Base-by-base conservation (phyloP, 441 rosid species). In the Euphorbia celastroides region DNA sequence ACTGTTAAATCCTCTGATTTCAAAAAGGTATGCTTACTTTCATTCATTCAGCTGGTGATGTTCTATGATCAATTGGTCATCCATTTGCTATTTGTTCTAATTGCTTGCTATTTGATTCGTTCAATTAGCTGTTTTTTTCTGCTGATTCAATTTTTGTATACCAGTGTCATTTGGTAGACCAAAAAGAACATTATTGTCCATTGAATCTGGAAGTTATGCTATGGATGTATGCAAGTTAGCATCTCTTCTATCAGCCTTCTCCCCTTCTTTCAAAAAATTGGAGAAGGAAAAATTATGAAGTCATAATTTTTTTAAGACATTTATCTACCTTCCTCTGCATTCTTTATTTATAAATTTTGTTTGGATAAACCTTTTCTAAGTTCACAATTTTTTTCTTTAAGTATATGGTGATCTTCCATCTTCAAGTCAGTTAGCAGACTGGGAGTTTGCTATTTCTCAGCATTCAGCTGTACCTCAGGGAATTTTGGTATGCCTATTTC, bases 381-480 rank as follows among this genome's bases (percentile, higher is more conserved):
- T 57, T 28, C n/a, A n/a, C n/a, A n/a, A n/a, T n/a, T n/a, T n/a
- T n/a, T n/a, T 55, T 30, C 62, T 80, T 70, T 66, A 80, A 93
- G 99, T 94, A 88, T 91, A 94, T 71, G 99, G 99, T 68, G 89
- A 77, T 76, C 76, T 94, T 69, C 99, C 99, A 42, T 84, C 97
- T 64, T 74, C 86, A 74, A 76, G 73, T 74, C 96, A 89, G 81
- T 73, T 94, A 63, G 93, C 96, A 50, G 92, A 92, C 72, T 94
- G 99, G 99, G 96, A 92, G 76, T 94, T 92, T 71, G 85, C 97
- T 10, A 77, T 94, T 78, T 80, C 92, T 72, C 97, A 94, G 70
- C 98, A 94, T 81, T 94, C 99, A 61, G 98, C 99, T 50, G 96
- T 92, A 60, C 99, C 99, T 0, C 96, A 89, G 78, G 96, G 94